These are phyloP conservation scores for Rehmannia glutinosa DNA, from an alignment of 257 asterid genomes.

Conservation along the genomic window DNA sequence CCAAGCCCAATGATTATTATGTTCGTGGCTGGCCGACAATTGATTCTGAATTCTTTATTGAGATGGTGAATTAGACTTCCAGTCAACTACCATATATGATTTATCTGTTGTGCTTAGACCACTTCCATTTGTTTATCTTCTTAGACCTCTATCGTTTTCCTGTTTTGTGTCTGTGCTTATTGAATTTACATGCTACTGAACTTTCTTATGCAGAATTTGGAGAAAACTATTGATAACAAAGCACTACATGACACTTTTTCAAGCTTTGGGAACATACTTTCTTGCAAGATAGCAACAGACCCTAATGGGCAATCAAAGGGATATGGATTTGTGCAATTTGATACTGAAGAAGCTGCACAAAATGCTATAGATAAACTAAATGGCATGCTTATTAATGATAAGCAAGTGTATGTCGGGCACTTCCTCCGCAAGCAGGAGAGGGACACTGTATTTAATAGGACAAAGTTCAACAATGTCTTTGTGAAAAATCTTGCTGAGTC, in stretches of 20 bases:
- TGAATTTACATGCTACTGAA: not conserved
- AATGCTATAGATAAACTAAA: slow-evolving; percentile 57
- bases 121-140: not conserved
- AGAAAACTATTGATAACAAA: slow-evolving; percentile 55
- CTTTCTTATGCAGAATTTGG: slow-evolving; percentile 42
- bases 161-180: not conserved
- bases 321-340: slow-evolving; percentile 68
- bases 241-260: slow-evolving; percentile 60
- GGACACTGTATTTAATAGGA: slow-evolving; percentile 27
- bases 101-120: not conserved
- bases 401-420: slow-evolving; percentile 64
- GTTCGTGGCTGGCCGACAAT: not conserved
- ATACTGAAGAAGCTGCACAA: slow-evolving; percentile 47
- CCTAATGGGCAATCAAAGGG: slow-evolving; percentile 60
- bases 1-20: too few relatives aligned
- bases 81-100: not conserved
- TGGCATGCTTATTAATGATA: slow-evolving; percentile 70
- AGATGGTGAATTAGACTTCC: not conserved
- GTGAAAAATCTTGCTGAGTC: slow-evolving; percentile 61
- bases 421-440: slow-evolving; percentile 71
- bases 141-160: not conserved
- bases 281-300: slow-evolving; percentile 74
- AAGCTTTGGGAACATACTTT: slow-evolving; percentile 59
- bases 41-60: not conserved
- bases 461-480: slow-evolving; percentile 56